Conservation (phyloP, 1,139 yeast species). For the Sugiyamaella grinbergsii region DNA sequence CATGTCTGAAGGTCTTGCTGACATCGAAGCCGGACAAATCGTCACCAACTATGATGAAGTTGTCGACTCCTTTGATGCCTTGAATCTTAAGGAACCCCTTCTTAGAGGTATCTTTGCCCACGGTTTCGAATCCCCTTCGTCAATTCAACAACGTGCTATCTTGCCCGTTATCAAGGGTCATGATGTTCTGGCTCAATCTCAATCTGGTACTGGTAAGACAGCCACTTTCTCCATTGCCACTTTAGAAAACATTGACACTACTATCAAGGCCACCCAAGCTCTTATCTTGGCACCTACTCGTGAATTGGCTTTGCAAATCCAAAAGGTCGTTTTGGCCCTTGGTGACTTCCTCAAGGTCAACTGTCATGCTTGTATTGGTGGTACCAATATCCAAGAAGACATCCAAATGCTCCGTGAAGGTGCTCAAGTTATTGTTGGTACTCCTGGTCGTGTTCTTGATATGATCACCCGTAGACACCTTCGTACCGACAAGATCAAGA, state of each 20-base stretch:
- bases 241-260: constrained; percentile 81
- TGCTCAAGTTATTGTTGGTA: constrained; percentile 96
- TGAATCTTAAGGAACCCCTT: constrained; percentile 47
- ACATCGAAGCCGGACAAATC: constrained; percentile 80
- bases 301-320: constrained; percentile 97
- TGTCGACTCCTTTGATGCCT: constrained; percentile 62
- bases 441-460: constrained; percentile 98
- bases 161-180: constrained; percentile 94
- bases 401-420: constrained; percentile 89
- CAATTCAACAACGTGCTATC: constrained; percentile 98
- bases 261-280: constrained; percentile 57
- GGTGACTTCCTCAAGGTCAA: constrained; percentile 92
- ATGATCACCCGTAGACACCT: constrained; percentile 95
- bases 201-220: constrained; percentile 99
- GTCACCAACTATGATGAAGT: constrained; percentile 98
- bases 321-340: constrained; percentile 90
- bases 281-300: constrained; percentile 97
- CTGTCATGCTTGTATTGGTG: constrained; percentile 99
- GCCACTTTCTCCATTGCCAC: constrained; percentile 98
- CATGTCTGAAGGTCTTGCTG: constrained; percentile 63
- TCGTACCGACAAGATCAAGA: constrained; percentile 86
- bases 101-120: constrained; percentile 76
- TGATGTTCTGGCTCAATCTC: constrained; percentile 98
- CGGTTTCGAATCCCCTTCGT: constrained; percentile 97
- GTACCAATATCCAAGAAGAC: constrained; percentile 91